Evolutionary conservation across 1,139 yeast genomes (phyloP), one percentile per base, ranked within the genome.

Genomic region (Geotrichum restrictum): DNA sequence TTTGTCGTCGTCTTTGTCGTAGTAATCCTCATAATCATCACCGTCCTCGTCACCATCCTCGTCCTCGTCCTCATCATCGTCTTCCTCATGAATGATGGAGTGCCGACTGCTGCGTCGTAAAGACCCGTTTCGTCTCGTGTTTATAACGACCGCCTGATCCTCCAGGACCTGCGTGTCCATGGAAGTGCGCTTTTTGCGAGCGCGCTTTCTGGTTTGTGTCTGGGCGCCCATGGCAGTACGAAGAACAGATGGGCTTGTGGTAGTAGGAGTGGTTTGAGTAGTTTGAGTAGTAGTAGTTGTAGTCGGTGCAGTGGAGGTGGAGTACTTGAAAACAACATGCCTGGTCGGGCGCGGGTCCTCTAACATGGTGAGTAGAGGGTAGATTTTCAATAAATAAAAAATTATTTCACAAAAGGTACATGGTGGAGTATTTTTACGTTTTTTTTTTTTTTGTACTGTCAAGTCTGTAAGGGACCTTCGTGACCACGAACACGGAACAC

Each of bases 141-240:
- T 16, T 8, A 46, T 38, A 5, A 46, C 11, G 16, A 37, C 44
- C n/a, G 29, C 49, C 27, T 46, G 49, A 34, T 46, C 49, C 29
- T 46, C 49, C 16, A 36, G 3, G 16, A 46, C 49, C 37, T 46
- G 49, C 22, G 49, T 38, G 21, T 46, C 49, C 49, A 46, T 46
- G 43, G 37, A 24, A 3, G 49, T 38, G n/a, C 49, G 49, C 34
- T 46, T 46, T 24, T 46, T 46, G 27, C 49, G 42, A n/a, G 49
- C 16, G n/a, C 48, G 38, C 18, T 40, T 49, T 32, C 46, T 34
- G 3, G 37, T 5, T 34, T 34, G 37, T 13, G 18, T 37, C 45
- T 24, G 34, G 29, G 29, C 29, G 29, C 8, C 5, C 8, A 24
- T 24, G 29, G 29, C 29, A 24, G 29, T 24, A n/a, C n/a, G n/a